These are phyloP conservation scores for Ambrosia hybrid DNA, from an alignment of 140 eudicot genomes.

Conservation along the genomic window DNA sequence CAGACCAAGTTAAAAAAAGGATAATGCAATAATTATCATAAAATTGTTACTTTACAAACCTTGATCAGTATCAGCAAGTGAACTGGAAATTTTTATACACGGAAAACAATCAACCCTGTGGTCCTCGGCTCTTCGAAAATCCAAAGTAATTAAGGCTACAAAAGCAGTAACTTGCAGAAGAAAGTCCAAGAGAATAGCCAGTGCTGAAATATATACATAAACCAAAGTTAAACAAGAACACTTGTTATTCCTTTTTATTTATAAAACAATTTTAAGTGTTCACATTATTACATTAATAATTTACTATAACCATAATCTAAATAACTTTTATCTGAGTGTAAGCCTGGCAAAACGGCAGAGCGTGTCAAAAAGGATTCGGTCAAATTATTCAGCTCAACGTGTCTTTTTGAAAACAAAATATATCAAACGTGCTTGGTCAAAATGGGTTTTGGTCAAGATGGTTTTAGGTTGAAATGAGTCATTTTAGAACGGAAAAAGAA, in stretches of 20 bases:
- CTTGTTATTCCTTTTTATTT: not conserved
- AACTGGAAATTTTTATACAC: conserved; percentile 54
- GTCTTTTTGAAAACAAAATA: no score
- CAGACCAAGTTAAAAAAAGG: not conserved
- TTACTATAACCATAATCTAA: not conserved
- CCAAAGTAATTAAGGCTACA: conserved; percentile 91
- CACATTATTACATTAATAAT: not conserved
- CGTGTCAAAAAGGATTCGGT: no score
- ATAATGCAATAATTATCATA: not conserved
- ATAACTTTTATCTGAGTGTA: no score
- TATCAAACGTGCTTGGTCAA: no score
- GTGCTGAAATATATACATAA: conserved; percentile 52
- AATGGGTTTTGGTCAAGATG: no score
- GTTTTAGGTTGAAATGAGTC: no score
- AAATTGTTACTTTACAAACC: conserved; percentile 42
- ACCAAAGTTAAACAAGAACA: not conserved
- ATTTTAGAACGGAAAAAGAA: no score
- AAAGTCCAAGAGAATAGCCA: conserved; percentile 97
- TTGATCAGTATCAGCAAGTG: conserved; percentile 57
- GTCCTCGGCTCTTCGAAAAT: conserved; percentile 85
- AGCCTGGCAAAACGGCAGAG: no score
- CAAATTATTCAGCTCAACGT: no score
- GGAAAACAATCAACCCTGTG: conserved; percentile 92
- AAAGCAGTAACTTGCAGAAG: conserved; percentile 98
- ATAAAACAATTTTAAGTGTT: not conserved